These are phyloP conservation scores for Lepidium africanum DNA, from an alignment of 345 rosid species.

Conservation along the genomic window DNA sequence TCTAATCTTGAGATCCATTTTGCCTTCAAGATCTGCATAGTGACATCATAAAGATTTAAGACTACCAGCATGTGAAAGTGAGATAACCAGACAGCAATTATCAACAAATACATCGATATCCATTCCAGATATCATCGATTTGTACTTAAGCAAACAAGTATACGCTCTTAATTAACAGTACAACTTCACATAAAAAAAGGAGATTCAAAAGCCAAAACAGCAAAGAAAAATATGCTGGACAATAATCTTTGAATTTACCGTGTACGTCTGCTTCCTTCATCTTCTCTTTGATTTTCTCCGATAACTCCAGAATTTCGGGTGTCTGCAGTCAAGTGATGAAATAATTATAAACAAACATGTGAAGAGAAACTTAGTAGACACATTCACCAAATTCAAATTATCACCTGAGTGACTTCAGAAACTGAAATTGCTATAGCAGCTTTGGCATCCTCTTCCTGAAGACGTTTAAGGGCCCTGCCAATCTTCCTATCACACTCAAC, in stretches of 20 bases:
- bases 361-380: neutral
- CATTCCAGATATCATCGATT: neutral
- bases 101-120: neutral
- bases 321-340: constrained; percentile 35
- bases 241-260: constrained; percentile 34
- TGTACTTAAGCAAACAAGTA: neutral
- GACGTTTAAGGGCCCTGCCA: constrained; percentile 85
- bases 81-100: neutral
- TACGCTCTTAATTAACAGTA: neutral
- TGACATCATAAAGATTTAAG: neutral
- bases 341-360: neutral
- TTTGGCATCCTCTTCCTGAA: constrained; percentile 96
- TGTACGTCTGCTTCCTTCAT: constrained; percentile 72
- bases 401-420: constrained; percentile 87
- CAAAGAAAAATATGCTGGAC: neutral
- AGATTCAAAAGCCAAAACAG: neutral
- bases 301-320: constrained; percentile 62
- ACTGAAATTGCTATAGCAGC: constrained; percentile 96
- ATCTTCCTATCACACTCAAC: constrained; percentile 96
- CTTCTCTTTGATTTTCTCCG: constrained; percentile 81
- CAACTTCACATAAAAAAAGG: neutral
- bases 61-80: neutral
- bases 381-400: neutral
- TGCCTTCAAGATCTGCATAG: constrained; percentile 75
- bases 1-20: constrained; percentile 84